Evolutionary conservation across 2,329 filamentous ascomycete species (phyloP).

Genomic region (Chrysoporthe puriensis): DNA sequence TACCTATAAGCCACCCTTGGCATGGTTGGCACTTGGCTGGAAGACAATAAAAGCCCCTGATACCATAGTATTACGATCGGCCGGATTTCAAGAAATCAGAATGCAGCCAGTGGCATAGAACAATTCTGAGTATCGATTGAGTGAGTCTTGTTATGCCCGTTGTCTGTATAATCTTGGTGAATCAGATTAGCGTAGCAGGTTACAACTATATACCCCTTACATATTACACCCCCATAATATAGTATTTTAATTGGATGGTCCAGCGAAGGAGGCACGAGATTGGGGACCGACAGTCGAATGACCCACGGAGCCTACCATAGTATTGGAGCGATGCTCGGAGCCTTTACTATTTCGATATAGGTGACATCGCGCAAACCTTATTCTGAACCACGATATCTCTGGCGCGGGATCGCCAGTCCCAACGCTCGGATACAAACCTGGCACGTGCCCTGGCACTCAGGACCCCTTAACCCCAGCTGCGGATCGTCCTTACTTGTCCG

Average conservation of each 20-base stretch:
- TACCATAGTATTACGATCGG: no score
- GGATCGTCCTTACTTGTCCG: not conserved
- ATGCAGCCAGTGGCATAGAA: not conserved
- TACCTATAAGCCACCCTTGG: no score
- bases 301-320: not conserved
- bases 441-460: not conserved
- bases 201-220: not conserved
- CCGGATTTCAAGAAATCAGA: not conserved
- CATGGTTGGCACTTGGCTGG: no score
- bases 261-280: not conserved
- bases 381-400: not conserved
- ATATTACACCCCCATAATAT: not conserved
- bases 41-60: no score
- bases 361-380: slow-evolving; percentile 1
- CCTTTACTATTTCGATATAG: not conserved
- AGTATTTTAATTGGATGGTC: not conserved
- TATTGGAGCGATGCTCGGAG: not conserved
- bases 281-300: not conserved
- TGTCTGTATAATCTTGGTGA: not conserved
- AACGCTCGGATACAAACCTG: not conserved
- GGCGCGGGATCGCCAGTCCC: not conserved
- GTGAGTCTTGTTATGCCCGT: not conserved
- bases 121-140: not conserved
- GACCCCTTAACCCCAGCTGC: not conserved
- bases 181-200: no score